These are phyloP conservation scores for Podospora didyma DNA, from an alignment of 495 filamentous ascomycete species.

Conservation along the genomic window DNA sequence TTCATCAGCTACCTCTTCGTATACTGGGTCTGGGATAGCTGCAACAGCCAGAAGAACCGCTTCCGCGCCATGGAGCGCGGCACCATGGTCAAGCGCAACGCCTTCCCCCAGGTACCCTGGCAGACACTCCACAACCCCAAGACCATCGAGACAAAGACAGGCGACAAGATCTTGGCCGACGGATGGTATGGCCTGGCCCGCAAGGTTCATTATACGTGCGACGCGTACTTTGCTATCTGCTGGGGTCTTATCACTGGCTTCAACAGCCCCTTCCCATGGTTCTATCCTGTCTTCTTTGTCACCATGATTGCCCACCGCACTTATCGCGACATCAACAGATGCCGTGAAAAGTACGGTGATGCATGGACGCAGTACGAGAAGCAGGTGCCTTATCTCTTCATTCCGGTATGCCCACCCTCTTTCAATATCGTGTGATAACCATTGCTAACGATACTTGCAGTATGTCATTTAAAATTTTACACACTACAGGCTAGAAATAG, in stretches of 20 bases:
- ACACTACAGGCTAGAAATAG: neutral
- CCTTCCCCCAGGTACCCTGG: conserved; percentile 95
- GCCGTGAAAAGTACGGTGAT: conserved; percentile 84
- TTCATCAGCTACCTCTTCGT: conserved; percentile 74
- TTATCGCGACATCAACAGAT: conserved; percentile 77
- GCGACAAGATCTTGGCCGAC: conserved; percentile 79
- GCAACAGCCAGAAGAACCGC: conserved; percentile 92
- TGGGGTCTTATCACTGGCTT: conserved; percentile 62
- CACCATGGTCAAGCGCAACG: conserved; percentile 63
- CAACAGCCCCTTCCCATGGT: conserved; percentile 89
- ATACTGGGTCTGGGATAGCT: conserved; percentile 90
- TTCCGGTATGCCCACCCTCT: conserved; percentile 96
- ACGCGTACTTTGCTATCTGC: conserved; percentile 69
- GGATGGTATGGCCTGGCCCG: conserved; percentile 93
- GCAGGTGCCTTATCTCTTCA: conserved; percentile 88
- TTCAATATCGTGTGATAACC: no score
- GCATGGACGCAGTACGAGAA: conserved; percentile 88
- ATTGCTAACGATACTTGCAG: conserved; percentile 13
- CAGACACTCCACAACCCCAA: conserved; percentile 81
- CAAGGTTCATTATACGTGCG: conserved; percentile 94
- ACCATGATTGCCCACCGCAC: conserved; percentile 91
- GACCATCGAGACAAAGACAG: conserved; percentile 72
- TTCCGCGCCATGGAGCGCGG: conserved; percentile 83
- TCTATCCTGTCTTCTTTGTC: conserved; percentile 88
- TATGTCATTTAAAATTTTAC: conserved; percentile 30